Evolutionary conservation across 1,284 basidiomycete species (phyloP).

Genomic region (Puccinia horiana): DNA sequence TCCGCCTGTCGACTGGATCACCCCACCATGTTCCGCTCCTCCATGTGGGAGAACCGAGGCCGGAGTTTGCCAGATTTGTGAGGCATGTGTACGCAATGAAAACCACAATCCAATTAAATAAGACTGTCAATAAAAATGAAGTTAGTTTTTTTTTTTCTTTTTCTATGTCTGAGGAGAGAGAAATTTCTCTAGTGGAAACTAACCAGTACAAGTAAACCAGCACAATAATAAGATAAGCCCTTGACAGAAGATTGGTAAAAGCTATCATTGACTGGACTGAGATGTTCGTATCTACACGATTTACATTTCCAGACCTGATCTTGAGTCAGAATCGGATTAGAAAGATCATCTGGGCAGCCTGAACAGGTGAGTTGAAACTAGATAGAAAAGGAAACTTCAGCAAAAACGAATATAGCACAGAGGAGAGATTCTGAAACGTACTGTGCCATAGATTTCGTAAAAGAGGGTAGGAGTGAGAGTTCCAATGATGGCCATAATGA

Average conservation of each 20-base stretch:
- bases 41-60: constrained; percentile 68
- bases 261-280: constrained; percentile 85
- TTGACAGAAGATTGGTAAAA: constrained; percentile 97
- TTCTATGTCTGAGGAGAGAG: too few relatives aligned
- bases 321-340: constrained; percentile 52
- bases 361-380: constrained; percentile 91
- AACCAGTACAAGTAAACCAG: constrained; percentile 81
- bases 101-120: constrained; percentile 98
- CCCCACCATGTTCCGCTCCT: constrained; percentile 48
- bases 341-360: constrained; percentile 69
- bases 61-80: constrained; percentile 96
- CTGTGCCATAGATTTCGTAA: constrained; percentile 97
- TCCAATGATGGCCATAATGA: constrained; percentile 99
- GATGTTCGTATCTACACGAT: constrained; percentile 92
- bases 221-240: constrained; percentile 90
- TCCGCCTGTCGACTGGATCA: constrained; percentile 56
- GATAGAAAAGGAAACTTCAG: not conserved
- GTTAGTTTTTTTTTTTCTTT: not conserved
- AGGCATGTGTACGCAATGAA: constrained; percentile 94
- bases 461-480: constrained; percentile 93
- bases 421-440: constrained; percentile 62
- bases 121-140: constrained; percentile 65
- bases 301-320: constrained; percentile 78
- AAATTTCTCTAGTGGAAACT: too few relatives aligned
- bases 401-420: not conserved